Evolutionary conservation across 1,284 basidiomycete genomes (phyloP).

Genomic region (Schizophyllum amplum): DNA sequence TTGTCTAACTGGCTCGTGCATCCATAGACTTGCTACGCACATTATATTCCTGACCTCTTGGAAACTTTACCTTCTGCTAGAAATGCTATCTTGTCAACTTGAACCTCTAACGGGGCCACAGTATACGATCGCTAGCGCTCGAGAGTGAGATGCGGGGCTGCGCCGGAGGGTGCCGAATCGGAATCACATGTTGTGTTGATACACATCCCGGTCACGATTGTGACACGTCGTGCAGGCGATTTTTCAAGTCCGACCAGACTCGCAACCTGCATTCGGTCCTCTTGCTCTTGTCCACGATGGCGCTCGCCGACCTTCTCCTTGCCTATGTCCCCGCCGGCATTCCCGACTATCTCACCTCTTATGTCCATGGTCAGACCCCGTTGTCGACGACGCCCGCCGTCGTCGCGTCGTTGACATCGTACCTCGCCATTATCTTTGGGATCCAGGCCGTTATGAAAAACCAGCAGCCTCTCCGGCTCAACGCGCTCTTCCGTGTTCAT

Average conservation of each 20-base stretch:
- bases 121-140: too few relatives aligned
- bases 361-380: slow-evolving; percentile 69
- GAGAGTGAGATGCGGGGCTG: too few relatives aligned
- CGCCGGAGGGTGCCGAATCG: too few relatives aligned
- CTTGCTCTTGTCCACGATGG: slow-evolving; percentile 40
- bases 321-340: slow-evolving; percentile 44
- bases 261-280: slow-evolving; percentile 11
- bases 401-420: slow-evolving; percentile 60
- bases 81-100: too few relatives aligned
- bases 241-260: background rate
- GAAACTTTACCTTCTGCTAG: too few relatives aligned
- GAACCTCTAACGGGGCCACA: too few relatives aligned
- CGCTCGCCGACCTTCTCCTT: slow-evolving; percentile 66
- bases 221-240: background rate
- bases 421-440: slow-evolving; percentile 87
- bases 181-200: too few relatives aligned
- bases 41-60: too few relatives aligned
- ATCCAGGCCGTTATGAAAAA: slow-evolving; percentile 81
- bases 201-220: too few relatives aligned
- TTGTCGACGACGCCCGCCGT: slow-evolving; percentile 77
- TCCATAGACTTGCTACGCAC: too few relatives aligned
- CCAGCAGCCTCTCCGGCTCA: slow-evolving; percentile 71
- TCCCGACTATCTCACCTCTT: slow-evolving; percentile 57
- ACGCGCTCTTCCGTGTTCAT: slow-evolving; percentile 85
- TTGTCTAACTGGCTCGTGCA: too few relatives aligned